phyloP scores from a whole-genome alignment of 139 green algal species.

The Chlamydomonas asymmetrica region DNA sequence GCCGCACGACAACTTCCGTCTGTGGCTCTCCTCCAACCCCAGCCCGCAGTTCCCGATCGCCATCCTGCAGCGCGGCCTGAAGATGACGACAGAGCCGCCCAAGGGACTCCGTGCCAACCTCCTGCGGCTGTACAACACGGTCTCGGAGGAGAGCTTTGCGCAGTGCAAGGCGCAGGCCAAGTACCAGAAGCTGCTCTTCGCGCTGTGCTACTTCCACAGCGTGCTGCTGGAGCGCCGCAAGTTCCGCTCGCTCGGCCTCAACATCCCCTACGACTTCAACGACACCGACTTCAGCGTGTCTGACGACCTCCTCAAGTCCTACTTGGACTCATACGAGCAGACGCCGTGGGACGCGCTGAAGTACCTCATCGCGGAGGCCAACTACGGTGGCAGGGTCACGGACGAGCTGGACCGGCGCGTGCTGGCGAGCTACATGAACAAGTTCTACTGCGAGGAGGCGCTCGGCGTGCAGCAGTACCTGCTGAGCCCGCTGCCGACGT shows the following conservation, averaged over 20 bases:
- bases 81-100: slow-evolving; percentile 92
- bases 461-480: slow-evolving; percentile 69
- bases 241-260: slow-evolving; percentile 87
- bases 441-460: slow-evolving; percentile 87
- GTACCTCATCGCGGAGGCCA: slow-evolving; percentile 86
- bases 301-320: slow-evolving; percentile 81
- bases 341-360: slow-evolving; percentile 83
- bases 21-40: slow-evolving; percentile 84
- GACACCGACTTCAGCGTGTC: slow-evolving; percentile 88
- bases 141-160: slow-evolving; percentile 69
- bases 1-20: slow-evolving; percentile 77
- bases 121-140: slow-evolving; percentile 75
- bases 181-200: slow-evolving; percentile 88
- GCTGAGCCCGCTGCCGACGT: slow-evolving; percentile 65
- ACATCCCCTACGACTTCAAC: slow-evolving; percentile 93
- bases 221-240: slow-evolving; percentile 86
- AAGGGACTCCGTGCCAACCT: slow-evolving; percentile 88
- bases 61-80: slow-evolving; percentile 83
- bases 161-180: slow-evolving; percentile 68
- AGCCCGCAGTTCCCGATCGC: slow-evolving; percentile 78
- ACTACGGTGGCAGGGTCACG: slow-evolving; percentile 79
- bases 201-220: slow-evolving; percentile 86
- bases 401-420: slow-evolving; percentile 77
- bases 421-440: slow-evolving; percentile 60
- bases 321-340: slow-evolving; percentile 82